phyloP scores from a whole-genome alignment of 805 yeast genomes.

The Schwanniomyces polymorphus region DNA sequence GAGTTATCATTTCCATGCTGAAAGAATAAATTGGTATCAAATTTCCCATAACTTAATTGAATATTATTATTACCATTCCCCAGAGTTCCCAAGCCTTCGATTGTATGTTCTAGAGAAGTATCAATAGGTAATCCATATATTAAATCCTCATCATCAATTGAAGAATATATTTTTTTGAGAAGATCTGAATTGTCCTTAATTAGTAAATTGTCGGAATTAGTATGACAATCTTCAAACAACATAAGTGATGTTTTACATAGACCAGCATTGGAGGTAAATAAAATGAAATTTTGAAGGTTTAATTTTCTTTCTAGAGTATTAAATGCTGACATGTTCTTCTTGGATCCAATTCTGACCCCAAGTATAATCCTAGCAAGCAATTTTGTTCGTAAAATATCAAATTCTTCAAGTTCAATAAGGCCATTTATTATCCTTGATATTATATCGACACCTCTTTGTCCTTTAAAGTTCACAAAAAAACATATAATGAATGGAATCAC shows the following conservation, averaged over 20 bases:
- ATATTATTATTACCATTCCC: slow-evolving; percentile 38
- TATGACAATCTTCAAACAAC: slow-evolving; percentile 46
- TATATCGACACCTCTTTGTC: slow-evolving; percentile 7
- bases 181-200: slow-evolving; percentile 4
- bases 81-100: slow-evolving; percentile 36
- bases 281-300: slow-evolving; percentile 24
- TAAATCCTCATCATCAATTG: slow-evolving; percentile 63
- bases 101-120: slow-evolving; percentile 53
- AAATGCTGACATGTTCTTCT: slow-evolving; percentile 24
- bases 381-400: slow-evolving; percentile 8
- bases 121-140: slow-evolving; percentile 63
- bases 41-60: slow-evolving; percentile 54
- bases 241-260: slow-evolving; percentile 45
- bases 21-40: slow-evolving; percentile 43
- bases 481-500: slow-evolving; percentile 27
- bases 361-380: slow-evolving; percentile 24
- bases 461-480: slow-evolving; percentile 16
- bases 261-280: slow-evolving; percentile 29
- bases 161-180: slow-evolving; percentile 43
- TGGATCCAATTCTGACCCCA: slow-evolving; percentile 41
- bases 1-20: slow-evolving; percentile 4
- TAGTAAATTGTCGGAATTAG: slow-evolving; percentile 8
- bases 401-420: slow-evolving; percentile 6
- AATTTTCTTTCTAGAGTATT: slow-evolving; percentile 24
- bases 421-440: slow-evolving; percentile 9